Conservation (phyloP, 2,329 filamentous ascomycete genomes). For the Monosporascus sp. region DNA sequence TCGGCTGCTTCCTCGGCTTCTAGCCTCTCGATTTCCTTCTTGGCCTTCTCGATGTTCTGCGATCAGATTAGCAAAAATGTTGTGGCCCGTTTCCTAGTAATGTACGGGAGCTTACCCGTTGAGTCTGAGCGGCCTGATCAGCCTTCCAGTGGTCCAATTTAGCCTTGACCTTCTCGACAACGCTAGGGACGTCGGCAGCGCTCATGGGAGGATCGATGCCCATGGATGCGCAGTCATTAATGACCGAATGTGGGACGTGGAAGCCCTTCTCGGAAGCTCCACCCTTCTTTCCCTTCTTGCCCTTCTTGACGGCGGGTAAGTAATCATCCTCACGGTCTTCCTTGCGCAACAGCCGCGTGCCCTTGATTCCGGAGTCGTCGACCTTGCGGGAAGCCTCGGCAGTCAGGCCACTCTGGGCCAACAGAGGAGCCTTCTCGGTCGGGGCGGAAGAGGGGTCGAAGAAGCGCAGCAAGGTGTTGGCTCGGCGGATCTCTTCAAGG, state of each 20-base stretch:
- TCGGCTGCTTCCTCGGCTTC: constrained; percentile 61
- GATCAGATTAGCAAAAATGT: constrained; percentile 23
- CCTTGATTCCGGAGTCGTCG: constrained; percentile 79
- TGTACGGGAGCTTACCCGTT: constrained; percentile 61
- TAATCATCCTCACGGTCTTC: constrained; percentile 84
- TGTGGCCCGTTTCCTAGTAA: neutral
- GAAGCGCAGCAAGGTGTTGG: constrained; percentile 82
- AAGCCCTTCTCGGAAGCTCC: constrained; percentile 51
- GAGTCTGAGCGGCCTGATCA: constrained; percentile 83
- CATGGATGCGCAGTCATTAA: constrained; percentile 82
- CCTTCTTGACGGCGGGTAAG: constrained; percentile 75
- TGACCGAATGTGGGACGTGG: constrained; percentile 84
- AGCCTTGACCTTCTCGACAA: constrained; percentile 83
- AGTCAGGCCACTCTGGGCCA: constrained; percentile 66
- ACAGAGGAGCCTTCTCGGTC: constrained; percentile 61
- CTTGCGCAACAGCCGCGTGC: constrained; percentile 78
- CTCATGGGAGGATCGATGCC: constrained; percentile 84
- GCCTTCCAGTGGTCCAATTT: constrained; percentile 90
- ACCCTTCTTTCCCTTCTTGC: constrained; percentile 80
- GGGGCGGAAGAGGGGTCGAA: constrained; percentile 70
- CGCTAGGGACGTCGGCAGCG: constrained; percentile 71
- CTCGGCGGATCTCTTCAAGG: constrained; percentile 85
- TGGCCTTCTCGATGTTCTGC: constrained; percentile 93
- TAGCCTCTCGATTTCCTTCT: constrained; percentile 88
- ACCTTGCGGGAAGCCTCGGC: constrained; percentile 79